A percentile compares a stretch with the other conserved stretches of the same genome.
phyloP scores from a whole-genome alignment of 169 alveolate genomes.

The Toxoplasma gondii region DNA sequence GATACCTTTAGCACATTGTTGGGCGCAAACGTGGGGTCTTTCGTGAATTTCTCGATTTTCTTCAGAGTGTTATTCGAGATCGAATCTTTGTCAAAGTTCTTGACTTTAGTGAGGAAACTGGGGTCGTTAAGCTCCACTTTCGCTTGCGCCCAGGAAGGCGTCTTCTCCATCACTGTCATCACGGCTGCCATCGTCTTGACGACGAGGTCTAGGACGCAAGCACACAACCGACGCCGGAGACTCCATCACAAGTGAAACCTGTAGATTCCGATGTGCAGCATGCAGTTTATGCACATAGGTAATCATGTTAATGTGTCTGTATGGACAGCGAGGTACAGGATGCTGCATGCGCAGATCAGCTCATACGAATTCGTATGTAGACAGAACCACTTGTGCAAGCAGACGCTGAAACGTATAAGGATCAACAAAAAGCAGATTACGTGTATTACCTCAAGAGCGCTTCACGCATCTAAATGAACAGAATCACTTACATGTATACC shows the following conservation, averaged over 20 bases:
- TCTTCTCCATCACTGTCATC: constrained; percentile 92
- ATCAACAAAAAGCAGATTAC: too few relatives aligned
- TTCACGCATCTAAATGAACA: too few relatives aligned
- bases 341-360: too few relatives aligned
- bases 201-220: constrained; percentile 80
- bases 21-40: constrained; percentile 90
- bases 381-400: too few relatives aligned
- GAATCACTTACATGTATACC: too few relatives aligned
- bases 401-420: too few relatives aligned
- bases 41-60: constrained; percentile 86
- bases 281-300: not conserved
- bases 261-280: not conserved
- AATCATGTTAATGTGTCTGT: too few relatives aligned
- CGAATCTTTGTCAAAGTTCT: constrained; percentile 90
- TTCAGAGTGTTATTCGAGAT: constrained; percentile 87
- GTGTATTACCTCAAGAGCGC: too few relatives aligned
- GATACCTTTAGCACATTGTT: constrained; percentile 88
- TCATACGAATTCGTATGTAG: too few relatives aligned
- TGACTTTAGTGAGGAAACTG: constrained; percentile 88
- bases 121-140: constrained; percentile 94
- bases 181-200: constrained; percentile 93
- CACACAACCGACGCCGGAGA: not conserved
- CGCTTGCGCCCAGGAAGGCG: constrained; percentile 93
- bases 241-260: not conserved
- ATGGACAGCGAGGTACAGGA: too few relatives aligned